phyloP scores from a whole-genome alignment of 768 basidiomycete genomes.

The Russula olivacea region DNA sequence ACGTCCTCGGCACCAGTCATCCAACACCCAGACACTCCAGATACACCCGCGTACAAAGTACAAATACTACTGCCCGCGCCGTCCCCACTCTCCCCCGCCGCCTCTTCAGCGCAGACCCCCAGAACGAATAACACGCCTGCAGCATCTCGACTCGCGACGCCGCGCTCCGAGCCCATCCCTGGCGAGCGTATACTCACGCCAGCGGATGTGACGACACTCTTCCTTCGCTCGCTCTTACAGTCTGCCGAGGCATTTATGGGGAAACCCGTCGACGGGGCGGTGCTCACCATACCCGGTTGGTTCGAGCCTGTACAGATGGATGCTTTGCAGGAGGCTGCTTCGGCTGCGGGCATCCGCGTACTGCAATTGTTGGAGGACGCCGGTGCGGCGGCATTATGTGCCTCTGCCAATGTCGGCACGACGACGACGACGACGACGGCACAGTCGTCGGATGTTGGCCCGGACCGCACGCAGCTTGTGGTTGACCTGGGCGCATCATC shows the following conservation, averaged over 20 bases:
- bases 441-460: conserved; percentile 36
- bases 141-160: conserved; percentile 62
- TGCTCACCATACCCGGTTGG: conserved; percentile 74
- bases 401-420: conserved; percentile 32
- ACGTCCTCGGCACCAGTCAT: conserved; percentile 64
- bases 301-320: conserved; percentile 64
- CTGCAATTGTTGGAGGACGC: conserved; percentile 85
- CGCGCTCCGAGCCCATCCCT: conserved; percentile 64
- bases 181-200: conserved; percentile 70
- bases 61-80: conserved; percentile 76
- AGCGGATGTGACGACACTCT: conserved; percentile 77
- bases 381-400: conserved; percentile 63
- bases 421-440: conserved; percentile 31
- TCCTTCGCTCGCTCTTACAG: conserved; percentile 75
- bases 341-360: conserved; percentile 75
- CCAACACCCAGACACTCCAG: conserved; percentile 63
- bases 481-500: conserved; percentile 79
- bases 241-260: conserved; percentile 92
- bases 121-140: conserved; percentile 50
- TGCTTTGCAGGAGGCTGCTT: conserved; percentile 68
- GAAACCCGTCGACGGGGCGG: conserved; percentile 68
- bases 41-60: conserved; percentile 80
- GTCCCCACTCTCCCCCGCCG: conserved; percentile 47
- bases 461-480: conserved; percentile 72
- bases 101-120: conserved; percentile 38